phyloP scores from a whole-genome alignment of 208 protist species.

The Wallacemonas collosoma region DNA sequence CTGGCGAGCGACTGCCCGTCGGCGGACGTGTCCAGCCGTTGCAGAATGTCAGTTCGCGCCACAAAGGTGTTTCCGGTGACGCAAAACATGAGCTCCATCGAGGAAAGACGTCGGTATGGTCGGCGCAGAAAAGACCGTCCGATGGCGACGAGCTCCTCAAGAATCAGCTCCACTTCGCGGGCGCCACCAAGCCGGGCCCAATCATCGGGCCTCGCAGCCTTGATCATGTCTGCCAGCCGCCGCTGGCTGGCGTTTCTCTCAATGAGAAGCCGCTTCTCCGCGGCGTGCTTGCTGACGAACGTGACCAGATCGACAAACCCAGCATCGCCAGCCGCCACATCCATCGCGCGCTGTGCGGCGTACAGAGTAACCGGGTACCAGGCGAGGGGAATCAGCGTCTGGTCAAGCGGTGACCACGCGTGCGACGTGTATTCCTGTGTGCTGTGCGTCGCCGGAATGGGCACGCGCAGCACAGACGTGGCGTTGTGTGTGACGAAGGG shows the following conservation, averaged over 20 bases:
- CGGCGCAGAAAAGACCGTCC: conserved; percentile 61
- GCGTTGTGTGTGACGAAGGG: conserved; percentile 56
- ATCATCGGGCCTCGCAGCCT: conserved; percentile 1
- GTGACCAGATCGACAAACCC: conserved; percentile 20
- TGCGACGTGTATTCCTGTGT: not conserved
- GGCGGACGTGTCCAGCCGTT: not conserved
- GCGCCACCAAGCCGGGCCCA: conserved; percentile 35
- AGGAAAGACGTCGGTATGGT: conserved; percentile 74
- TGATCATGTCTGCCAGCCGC: conserved; percentile 16
- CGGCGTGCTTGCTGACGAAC: conserved; percentile 38
- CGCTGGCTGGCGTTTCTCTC: conserved; percentile 22
- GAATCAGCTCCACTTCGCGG: conserved; percentile 62
- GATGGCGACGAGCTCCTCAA: conserved; percentile 46
- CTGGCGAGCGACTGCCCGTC: conserved; percentile 7
- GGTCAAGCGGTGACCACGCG: conserved; percentile 68
- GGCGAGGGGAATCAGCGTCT: conserved; percentile 63
- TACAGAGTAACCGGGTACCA: conserved; percentile 42
- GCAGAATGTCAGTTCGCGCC: conserved; percentile 25
- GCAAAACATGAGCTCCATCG: conserved; percentile 61
- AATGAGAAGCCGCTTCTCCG: conserved; percentile 27
- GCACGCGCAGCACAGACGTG: conserved; percentile 41
- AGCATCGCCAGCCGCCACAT: conserved; percentile 11
- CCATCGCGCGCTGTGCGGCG: conserved; percentile 10
- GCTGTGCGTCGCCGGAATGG: conserved; percentile 9
- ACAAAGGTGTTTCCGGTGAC: conserved; percentile 73